These are phyloP conservation scores for Podochytrium sp. DNA, from an alignment of 192 early-diverging fungal genomes.

Conservation along the genomic window DNA sequence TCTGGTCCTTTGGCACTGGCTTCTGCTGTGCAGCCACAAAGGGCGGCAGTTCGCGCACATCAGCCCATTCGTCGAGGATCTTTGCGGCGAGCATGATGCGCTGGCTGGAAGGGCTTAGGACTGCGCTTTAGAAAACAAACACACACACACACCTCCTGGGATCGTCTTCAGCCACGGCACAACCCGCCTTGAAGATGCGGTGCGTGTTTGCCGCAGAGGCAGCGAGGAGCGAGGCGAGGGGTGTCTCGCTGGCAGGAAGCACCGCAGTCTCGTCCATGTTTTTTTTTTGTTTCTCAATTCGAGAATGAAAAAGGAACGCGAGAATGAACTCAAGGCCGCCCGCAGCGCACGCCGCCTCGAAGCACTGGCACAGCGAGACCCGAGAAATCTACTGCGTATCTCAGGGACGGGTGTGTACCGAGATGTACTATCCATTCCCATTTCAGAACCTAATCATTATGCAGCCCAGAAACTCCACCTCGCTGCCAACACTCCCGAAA, in stretches of 20 bases:
- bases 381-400: conserved; percentile 10
- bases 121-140: not conserved
- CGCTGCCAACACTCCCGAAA: no score
- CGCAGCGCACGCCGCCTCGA: not conserved
- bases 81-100: conserved; percentile 72
- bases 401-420: not conserved
- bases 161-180: conserved; percentile 32
- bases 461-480: no score
- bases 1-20: conserved; percentile 27
- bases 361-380: not conserved
- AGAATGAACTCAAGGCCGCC: not conserved
- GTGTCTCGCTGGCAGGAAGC: not conserved
- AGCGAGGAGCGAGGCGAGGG: not conserved
- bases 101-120: conserved; percentile 43
- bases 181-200: conserved; percentile 40
- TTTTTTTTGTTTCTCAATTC: not conserved
- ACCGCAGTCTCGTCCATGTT: not conserved
- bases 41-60: conserved; percentile 64
- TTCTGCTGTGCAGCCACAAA: conserved; percentile 48
- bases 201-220: conserved; percentile 28
- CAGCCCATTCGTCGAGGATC: conserved; percentile 74
- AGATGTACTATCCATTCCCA: no score
- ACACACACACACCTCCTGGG: conserved; percentile 20
- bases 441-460: no score
- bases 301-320: not conserved